Evolutionary conservation across 1,284 basidiomycete genomes (phyloP).

Genomic region (Heterobasidion annosum): DNA sequence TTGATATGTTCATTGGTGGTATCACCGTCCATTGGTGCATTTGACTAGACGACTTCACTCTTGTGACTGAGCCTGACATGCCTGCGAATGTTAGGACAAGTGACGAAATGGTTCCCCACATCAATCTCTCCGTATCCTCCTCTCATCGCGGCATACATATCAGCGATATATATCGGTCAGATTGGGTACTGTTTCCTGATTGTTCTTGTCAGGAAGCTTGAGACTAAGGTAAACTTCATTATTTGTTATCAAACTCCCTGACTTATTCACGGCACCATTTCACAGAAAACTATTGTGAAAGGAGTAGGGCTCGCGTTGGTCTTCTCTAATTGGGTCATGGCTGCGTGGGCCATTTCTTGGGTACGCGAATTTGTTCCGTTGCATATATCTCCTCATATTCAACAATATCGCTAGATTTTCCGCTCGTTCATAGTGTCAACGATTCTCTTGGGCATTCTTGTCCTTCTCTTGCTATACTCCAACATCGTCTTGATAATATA

Average conservation of each 20-base stretch:
- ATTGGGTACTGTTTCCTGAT: slow-evolving; percentile 79
- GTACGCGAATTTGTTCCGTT: slow-evolving; percentile 26
- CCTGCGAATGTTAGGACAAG: slow-evolving; percentile 28
- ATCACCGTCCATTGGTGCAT: slow-evolving; percentile 43
- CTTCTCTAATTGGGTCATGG: slow-evolving; percentile 76
- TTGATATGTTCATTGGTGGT: slow-evolving; percentile 47
- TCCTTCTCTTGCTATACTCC: slow-evolving; percentile 54
- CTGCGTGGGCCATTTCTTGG: slow-evolving; percentile 77
- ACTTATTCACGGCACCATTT: background rate
- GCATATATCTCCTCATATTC: background rate
- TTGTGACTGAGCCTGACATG: background rate
- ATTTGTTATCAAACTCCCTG: background rate
- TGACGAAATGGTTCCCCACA: slow-evolving; percentile 54
- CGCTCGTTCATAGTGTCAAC: slow-evolving; percentile 54
- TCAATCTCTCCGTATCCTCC: slow-evolving; percentile 58
- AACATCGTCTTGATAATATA: slow-evolving; percentile 61
- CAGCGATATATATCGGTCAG: slow-evolving; percentile 62
- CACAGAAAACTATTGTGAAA: slow-evolving; percentile 57
- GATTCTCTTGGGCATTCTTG: slow-evolving; percentile 49
- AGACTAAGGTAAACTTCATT: slow-evolving; percentile 59
- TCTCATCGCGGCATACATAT: slow-evolving; percentile 28
- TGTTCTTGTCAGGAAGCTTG: slow-evolving; percentile 58
- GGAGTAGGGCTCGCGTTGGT: slow-evolving; percentile 76
- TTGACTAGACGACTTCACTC: background rate
- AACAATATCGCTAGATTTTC: slow-evolving; percentile 33